Base-by-base conservation (phyloP, 768 basidiomycete species). In the Lentinula aciculospora region DNA sequence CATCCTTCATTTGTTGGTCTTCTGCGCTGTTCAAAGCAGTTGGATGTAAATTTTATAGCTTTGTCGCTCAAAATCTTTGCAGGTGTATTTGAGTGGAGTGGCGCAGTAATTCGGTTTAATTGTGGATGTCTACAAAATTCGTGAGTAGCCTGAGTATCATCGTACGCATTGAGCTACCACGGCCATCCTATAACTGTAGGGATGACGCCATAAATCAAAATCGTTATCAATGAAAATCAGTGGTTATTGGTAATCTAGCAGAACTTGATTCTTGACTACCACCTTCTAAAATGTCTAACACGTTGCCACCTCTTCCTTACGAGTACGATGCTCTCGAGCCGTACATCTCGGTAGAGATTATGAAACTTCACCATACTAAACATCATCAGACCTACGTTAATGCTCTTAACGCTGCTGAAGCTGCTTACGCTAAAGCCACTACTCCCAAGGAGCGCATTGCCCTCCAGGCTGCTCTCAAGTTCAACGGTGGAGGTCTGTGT, bases 371-470 rank as follows among this genome's bases (percentile, higher is more conserved):
- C 74, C 94, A 98, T 78, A 84, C 79, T 61, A 95, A 94, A 79
- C 94, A 98, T 69, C 94, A 98, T 68, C 92, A 94, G 78, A 88
- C 92, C 55, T 97, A 97, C 66, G 92, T 96, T 56, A 95, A 84
- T 66, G 89, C 87, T 1, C 82, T 98, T 70, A 98, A 96, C 74
- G 85, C 89, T 32, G 94, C 94, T 17, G 94, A 96, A 74, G 76
- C 80, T 60, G 78, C 81, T 0, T 92, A 94, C 68, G 78, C 83
- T 47, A 82, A 83, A 64, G 76, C 88, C 0, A 63, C 73, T 2
- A 81, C 85, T 49, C 81, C 90, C 66, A 92, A 88, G 74, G 85
- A 88, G 69, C 82, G 85, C 62, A 94, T 97, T 66, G 86, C 84
- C 23, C 87, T 97, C 58, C 92, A 94, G 72, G 84, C 90, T 15